Conservation (phyloP, 2,329 filamentous ascomycete genomes). For the Epichloe gansuensis region DNA sequence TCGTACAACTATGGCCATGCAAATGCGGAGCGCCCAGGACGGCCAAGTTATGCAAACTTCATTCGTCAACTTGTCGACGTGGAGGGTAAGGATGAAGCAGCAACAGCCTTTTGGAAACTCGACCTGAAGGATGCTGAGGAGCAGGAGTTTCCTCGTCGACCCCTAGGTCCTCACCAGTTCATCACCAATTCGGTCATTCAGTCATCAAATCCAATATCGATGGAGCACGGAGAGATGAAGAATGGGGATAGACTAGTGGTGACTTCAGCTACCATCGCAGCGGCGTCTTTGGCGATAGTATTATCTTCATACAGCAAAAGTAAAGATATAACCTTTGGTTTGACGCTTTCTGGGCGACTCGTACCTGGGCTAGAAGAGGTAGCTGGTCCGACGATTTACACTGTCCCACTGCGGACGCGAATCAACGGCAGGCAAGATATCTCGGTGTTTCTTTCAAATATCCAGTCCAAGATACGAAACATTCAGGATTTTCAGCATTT, state of each 20-base stretch:
- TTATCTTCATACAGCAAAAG: neutral
- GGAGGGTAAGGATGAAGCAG: neutral
- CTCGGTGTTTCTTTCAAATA: neutral
- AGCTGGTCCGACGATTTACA: neutral
- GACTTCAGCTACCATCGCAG: neutral
- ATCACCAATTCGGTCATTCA: neutral
- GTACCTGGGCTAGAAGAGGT: neutral
- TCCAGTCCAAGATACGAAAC: neutral
- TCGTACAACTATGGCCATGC: neutral
- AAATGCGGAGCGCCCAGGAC: neutral
- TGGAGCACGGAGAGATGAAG: neutral
- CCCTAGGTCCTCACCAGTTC: neutral
- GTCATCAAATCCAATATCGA: neutral
- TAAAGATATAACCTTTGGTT: neutral
- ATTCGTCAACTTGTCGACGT: neutral
- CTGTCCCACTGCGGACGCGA: neutral
- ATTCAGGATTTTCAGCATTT: neutral
- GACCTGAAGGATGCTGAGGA: neutral
- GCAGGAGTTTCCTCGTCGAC: neutral
- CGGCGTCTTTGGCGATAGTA: neutral
- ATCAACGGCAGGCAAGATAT: neutral
- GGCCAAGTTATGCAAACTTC: neutral
- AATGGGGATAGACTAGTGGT: neutral
- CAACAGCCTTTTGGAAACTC: neutral
- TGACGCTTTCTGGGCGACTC: neutral